These are phyloP conservation scores for Capsicum chinense DNA, from an alignment of 257 asterid species.

Conservation along the genomic window DNA sequence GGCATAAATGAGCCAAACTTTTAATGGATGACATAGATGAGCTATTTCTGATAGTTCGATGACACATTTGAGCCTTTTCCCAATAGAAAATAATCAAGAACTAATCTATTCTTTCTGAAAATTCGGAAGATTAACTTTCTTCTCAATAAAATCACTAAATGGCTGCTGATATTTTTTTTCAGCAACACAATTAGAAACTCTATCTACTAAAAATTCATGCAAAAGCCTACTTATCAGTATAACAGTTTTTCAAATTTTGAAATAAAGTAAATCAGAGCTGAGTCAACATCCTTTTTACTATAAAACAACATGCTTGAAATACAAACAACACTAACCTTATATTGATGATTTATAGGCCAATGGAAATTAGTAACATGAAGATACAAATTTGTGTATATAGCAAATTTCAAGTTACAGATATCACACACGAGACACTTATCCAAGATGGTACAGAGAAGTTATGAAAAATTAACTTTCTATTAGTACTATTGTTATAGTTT, in stretches of 20 bases:
- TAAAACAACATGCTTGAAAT: not conserved
- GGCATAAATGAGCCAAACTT: too few species aligned
- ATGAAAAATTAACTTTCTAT: not conserved
- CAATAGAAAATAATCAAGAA: too few species aligned
- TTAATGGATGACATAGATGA: too few species aligned
- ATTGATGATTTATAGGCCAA: not conserved
- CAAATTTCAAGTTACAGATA: not conserved
- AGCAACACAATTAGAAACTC: too few species aligned
- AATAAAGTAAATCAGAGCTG: not conserved
- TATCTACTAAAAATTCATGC: too few species aligned
- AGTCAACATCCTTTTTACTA: not conserved
- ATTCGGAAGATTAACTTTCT: too few species aligned
- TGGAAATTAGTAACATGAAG: not conserved
- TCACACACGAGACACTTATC: not conserved
- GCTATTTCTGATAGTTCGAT: too few species aligned
- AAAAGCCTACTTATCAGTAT: not conserved
- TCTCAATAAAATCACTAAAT: too few species aligned
- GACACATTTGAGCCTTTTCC: too few species aligned
- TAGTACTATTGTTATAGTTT: not conserved
- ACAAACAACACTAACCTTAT: not conserved
- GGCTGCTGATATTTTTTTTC: too few species aligned
- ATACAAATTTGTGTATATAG: not conserved
- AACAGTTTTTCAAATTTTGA: too few species aligned
- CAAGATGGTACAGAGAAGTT: not conserved
- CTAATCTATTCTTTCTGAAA: too few species aligned